These are phyloP conservation scores for Flaveria floridana DNA, from an alignment of 140 eudicot species.

Conservation along the genomic window DNA sequence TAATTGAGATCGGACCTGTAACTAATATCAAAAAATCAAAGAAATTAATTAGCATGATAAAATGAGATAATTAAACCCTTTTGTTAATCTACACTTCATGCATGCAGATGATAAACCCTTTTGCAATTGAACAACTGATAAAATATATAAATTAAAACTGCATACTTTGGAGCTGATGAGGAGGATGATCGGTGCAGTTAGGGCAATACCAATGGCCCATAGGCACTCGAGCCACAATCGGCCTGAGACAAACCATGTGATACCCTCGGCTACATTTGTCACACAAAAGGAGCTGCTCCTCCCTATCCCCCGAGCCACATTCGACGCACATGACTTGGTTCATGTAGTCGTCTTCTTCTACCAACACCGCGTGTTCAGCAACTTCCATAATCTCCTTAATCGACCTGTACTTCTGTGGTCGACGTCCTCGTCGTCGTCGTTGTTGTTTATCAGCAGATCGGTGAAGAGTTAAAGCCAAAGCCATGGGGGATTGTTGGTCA, in stretches of 20 bases:
- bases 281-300: conserved; percentile 46
- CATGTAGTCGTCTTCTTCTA: neutral
- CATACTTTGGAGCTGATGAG: neutral
- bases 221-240: conserved; percentile 54
- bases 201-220: conserved; percentile 59
- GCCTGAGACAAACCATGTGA: conserved; percentile 60
- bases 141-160: too few relatives aligned
- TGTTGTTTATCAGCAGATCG: too few relatives aligned
- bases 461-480: too few relatives aligned
- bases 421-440: too few relatives aligned
- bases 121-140: neutral
- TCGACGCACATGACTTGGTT: conserved; percentile 35
- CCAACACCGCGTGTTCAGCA: conserved; percentile 32
- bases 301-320: conserved; percentile 56
- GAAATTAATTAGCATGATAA: neutral
- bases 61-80: neutral
- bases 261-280: conserved; percentile 51
- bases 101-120: neutral
- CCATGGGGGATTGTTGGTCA: neutral
- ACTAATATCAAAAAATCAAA: too few relatives aligned
- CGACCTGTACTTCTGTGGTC: conserved; percentile 35
- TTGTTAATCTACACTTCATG: neutral
- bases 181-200: conserved; percentile 26
- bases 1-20: neutral
- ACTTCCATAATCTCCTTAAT: conserved; percentile 41